These are phyloP conservation scores for Aureobasidium sp. DNA, from an alignment of 2,329 filamentous ascomycete genomes.

Conservation along the genomic window DNA sequence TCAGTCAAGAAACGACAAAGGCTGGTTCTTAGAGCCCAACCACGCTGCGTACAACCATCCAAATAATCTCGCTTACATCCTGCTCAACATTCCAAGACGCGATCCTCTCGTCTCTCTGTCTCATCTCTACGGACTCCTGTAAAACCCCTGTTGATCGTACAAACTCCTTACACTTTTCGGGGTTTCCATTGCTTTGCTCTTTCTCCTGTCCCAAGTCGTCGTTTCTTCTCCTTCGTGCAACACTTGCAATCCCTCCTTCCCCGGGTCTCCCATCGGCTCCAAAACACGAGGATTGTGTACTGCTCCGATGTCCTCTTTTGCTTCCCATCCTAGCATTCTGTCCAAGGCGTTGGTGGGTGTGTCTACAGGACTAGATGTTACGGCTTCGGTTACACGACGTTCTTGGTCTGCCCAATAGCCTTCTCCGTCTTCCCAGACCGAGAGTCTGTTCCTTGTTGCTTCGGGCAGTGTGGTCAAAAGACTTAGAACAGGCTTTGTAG, in stretches of 20 bases:
- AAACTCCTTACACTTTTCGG: neutral
- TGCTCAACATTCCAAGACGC: neutral
- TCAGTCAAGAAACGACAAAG: neutral
- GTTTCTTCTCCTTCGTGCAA: neutral
- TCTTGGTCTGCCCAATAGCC: neutral
- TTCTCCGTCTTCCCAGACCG: neutral
- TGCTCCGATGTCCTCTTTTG: neutral
- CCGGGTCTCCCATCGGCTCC: neutral
- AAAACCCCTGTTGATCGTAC: conserved; percentile 3
- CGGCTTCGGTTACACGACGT: neutral
- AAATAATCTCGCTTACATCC: neutral
- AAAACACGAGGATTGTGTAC: neutral
- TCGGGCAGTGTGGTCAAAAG: neutral
- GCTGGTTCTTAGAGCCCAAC: neutral
- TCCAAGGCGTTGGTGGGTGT: neutral
- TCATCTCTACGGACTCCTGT: neutral
- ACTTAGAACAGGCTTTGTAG: neutral
- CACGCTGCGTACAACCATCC: neutral
- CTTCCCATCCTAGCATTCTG: neutral
- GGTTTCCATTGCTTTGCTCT: conserved; percentile 3
- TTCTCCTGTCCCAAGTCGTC: neutral
- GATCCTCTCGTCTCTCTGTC: neutral
- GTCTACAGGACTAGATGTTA: neutral
- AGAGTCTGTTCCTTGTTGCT: neutral
- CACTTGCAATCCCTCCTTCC: neutral